phyloP scores from a whole-genome alignment of 306 rosid genomes.

The Vigna trinervia region DNA sequence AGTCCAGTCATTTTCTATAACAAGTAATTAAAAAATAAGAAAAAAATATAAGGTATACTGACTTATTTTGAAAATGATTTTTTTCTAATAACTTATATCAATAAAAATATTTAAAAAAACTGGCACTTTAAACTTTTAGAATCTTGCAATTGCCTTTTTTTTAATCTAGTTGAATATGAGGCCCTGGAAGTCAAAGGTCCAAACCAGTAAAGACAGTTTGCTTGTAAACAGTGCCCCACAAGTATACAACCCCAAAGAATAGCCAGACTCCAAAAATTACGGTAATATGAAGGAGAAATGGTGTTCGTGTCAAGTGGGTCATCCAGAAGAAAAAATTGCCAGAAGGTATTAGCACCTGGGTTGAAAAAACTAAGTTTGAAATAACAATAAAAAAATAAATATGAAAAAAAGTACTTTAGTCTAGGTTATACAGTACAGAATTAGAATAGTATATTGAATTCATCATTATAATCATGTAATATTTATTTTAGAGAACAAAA shows the following conservation, averaged over 20 bases:
- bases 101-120: too few relatives aligned
- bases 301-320: constrained; percentile 3
- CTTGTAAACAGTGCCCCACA: constrained; percentile 24
- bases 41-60: too few relatives aligned
- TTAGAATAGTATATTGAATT: not conserved
- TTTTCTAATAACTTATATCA: too few relatives aligned
- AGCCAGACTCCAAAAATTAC: constrained; percentile 24
- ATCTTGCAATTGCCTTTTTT: too few relatives aligned
- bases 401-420: constrained; percentile 11
- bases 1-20: too few relatives aligned
- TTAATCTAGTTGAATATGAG: too few relatives aligned
- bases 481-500: too few relatives aligned
- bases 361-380: constrained; percentile 38
- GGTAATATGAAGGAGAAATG: constrained; percentile 7
- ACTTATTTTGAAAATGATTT: too few relatives aligned
- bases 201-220: constrained; percentile 33
- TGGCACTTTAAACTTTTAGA: too few relatives aligned
- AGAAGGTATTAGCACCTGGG: constrained; percentile 41
- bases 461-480: too few relatives aligned
- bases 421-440: not conserved
- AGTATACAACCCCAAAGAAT: not conserved
- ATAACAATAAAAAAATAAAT: constrained; percentile 9
- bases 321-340: constrained; percentile 22
- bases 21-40: too few relatives aligned
- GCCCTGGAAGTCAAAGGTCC: constrained; percentile 22